Base-by-base conservation (phyloP, 257 asterid genomes). In the Plantago major region DNA sequence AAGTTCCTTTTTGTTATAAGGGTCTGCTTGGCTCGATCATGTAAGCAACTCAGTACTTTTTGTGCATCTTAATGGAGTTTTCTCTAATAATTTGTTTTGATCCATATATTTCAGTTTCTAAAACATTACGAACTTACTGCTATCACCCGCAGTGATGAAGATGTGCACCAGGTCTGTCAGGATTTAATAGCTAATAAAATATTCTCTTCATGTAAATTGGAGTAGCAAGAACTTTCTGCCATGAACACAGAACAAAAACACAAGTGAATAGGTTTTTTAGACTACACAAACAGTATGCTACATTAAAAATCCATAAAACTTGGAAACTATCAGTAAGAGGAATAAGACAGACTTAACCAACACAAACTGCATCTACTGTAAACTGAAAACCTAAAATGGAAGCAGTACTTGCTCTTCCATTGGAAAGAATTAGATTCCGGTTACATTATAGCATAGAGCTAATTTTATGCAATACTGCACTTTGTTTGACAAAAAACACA, bases 141-240 rank as follows among this genome's bases (percentile, higher is more conserved):
- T 75, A 83, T 38, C 64, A 77, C 8, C 33, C 95, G 84, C 78
- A 88, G 62, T 62, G 81, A 57, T 70, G 75, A 69, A 83, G 79
- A 67, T 71, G 78, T 57, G 73, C 74, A 64, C 78, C 84, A 57
- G 89, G 92, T 70, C 90, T 76, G 65, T 88, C 92, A 40, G 88
- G 82, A 75, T 85, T 75, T 81, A 88, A 28, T 86, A 88, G 66
- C 67, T 80, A 86, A 48, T 63, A 62, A 63, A 74, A 73, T 78
- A 78, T 58, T 70, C 96, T 80, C 87, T 73, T 80, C 10, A 80
- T 28, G 78, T 66, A 83, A 49, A 83, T 66, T 43, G 92, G 92
- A 48, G 73, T 37, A 60, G 82, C 82, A 66, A 74, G 65, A 67
- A 82, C 28, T 78, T 74, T 88, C 96, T 88, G 92, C 71, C 62